Conservation (phyloP, 140 eudicot genomes). For the Cichorium intybus region DNA sequence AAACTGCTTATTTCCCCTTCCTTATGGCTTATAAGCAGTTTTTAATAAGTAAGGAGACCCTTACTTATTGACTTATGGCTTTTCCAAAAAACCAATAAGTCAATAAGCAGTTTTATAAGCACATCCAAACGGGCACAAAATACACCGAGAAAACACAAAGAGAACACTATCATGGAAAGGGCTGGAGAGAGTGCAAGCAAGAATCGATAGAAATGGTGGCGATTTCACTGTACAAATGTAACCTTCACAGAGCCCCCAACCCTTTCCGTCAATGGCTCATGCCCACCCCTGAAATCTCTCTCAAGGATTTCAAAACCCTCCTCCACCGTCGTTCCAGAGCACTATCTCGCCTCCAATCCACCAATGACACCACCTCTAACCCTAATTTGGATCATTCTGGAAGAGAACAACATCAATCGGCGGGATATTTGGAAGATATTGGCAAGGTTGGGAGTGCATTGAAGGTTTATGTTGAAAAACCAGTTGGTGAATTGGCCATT, state of each 20-base stretch:
- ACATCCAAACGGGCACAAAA: too few relatives aligned
- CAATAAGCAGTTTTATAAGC: too few relatives aligned
- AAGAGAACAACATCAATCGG: background rate
- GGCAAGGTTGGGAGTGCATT: background rate
- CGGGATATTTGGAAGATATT: conserved; percentile 7
- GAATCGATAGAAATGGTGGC: conserved; percentile 94
- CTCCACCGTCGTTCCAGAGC: conserved; percentile 72
- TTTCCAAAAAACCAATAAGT: too few relatives aligned
- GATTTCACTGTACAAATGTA: conserved; percentile 71
- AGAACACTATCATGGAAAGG: too few relatives aligned
- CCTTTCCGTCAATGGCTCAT: conserved; percentile 63
- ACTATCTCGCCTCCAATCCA: conserved; percentile 55
- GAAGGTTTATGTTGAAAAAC: conserved; percentile 5
- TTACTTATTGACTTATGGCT: too few relatives aligned
- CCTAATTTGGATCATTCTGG: conserved; percentile 1
- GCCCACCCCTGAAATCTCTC: conserved; percentile 58
- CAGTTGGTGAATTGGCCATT: background rate
- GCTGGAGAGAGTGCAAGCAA: too few relatives aligned
- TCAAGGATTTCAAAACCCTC: conserved; percentile 60
- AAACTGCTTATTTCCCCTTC: too few relatives aligned
- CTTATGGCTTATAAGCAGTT: too few relatives aligned
- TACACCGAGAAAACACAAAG: too few relatives aligned
- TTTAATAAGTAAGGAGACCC: too few relatives aligned
- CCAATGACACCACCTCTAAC: conserved; percentile 29
- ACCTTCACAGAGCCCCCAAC: conserved; percentile 68